A percentile compares a stretch with the other conserved stretches of the same genome.
Conservation (phyloP, 2,329 filamentous ascomycete genomes). For the Aspergillus pseudoviridinutans region DNA sequence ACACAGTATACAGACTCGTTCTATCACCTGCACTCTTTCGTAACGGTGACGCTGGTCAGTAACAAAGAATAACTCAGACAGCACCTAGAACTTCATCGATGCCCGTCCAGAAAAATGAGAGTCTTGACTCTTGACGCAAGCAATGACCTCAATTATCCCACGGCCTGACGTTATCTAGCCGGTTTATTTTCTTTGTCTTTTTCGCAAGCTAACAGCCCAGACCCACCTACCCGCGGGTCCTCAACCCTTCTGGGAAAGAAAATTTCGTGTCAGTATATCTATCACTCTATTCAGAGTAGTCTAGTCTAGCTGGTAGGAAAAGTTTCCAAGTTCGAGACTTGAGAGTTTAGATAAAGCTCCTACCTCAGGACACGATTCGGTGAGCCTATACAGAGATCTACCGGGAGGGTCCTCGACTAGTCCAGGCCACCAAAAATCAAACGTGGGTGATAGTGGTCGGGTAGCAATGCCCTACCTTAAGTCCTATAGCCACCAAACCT, state of each 20-base stretch:
- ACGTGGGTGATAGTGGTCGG: no score
- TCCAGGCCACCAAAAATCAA: background rate
- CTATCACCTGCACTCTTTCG: background rate
- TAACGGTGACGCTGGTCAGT: constrained; percentile 6
- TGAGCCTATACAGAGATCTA: background rate
- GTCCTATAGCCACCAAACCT: background rate
- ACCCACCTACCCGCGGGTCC: background rate
- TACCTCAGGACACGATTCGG: background rate
- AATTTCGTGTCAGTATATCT: background rate
- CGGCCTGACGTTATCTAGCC: background rate
- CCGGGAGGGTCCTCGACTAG: background rate
- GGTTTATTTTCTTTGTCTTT: background rate
- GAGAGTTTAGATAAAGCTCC: background rate
- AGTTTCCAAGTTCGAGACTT: background rate
- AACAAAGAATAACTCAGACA: constrained; percentile 1
- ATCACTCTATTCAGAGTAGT: background rate
- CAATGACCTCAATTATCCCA: constrained; percentile 13
- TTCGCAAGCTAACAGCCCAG: background rate
- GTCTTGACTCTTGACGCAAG: constrained; percentile 18
- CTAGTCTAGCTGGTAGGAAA: background rate
- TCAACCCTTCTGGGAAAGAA: background rate
- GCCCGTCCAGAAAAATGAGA: background rate
- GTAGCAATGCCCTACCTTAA: no score
- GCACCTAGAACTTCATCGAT: constrained; percentile 5
- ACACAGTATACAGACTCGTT: background rate